Conservation (phyloP, 192 early-diverging fungal genomes). For the Podila minutissima region DNA sequence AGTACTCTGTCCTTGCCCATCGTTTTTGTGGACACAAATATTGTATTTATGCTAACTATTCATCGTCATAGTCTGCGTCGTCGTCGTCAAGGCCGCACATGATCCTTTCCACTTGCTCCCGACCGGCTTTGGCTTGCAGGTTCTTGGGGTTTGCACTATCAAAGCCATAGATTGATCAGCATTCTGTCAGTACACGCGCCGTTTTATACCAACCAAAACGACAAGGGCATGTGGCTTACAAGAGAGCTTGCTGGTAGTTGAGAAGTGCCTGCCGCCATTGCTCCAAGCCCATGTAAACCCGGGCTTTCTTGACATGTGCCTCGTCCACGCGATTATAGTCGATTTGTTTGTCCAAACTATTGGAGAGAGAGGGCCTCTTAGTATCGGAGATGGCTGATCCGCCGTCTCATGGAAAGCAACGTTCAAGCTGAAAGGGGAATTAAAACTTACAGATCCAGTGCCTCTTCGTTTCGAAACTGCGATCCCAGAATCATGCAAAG, state of each 20-base stretch:
- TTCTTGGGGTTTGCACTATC: not conserved
- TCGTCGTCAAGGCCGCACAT: not conserved
- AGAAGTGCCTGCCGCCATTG: slow-evolving; percentile 22
- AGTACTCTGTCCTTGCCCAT: too few relatives aligned
- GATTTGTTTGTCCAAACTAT: slow-evolving; percentile 24
- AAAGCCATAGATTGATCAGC: not conserved
- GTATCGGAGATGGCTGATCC: not conserved
- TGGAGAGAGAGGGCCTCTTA: not conserved
- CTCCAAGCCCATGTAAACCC: slow-evolving; percentile 12
- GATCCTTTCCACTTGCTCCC: not conserved
- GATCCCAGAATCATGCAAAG: slow-evolving; percentile 14
- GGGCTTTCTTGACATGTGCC: slow-evolving; percentile 19
- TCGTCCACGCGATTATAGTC: slow-evolving; percentile 25
- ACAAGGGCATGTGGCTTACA: slow-evolving; percentile 2
- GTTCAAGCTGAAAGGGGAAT: not conserved
- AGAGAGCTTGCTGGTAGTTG: slow-evolving; percentile 19
- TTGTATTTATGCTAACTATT: too few relatives aligned
- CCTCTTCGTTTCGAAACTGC: slow-evolving; percentile 13
- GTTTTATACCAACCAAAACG: not conserved
- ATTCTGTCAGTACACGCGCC: not conserved
- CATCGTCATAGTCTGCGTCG: not conserved
- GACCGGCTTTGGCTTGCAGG: not conserved
- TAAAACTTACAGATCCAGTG: slow-evolving; percentile 24
- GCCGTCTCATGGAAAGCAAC: not conserved
- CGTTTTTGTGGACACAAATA: too few relatives aligned